Base-by-base conservation (phyloP, 1,284 basidiomycete species). In the Rhodotorula sp. region DNA sequence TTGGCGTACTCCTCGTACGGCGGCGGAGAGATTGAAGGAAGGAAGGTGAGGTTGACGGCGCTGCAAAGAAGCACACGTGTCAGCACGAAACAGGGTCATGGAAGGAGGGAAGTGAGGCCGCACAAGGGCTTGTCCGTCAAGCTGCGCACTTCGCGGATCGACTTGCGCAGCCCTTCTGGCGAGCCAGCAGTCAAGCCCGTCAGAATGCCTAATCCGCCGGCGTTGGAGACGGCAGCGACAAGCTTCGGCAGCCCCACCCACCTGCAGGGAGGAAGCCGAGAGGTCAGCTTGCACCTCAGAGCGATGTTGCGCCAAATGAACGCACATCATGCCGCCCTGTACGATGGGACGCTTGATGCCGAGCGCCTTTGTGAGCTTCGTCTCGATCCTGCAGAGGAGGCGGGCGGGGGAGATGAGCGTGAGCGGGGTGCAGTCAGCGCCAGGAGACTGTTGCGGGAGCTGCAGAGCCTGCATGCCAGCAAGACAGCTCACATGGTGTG, bases 41-140 rank as follows among this genome's bases (percentile, higher is more conserved):
- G 84, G 19, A 97, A 83, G 1, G 95, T 97, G 77, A 97, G 88
- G 81, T 97, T 97, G 71, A 97, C 94, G 42, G 91, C 95, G 62
- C 70, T 75, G 65, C n/a, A 16, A 7, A 16, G 0, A 9, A 14
- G 41, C 46, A 14, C 3, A 9, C 21, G 49, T n/a, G 44, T 17
- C 12, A 54, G 49, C 21, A 21, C 4, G 10, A 23, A 13, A 53
- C 8, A 34, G 50, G 13, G 7, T 21, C 23, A 41, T 34, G 34
- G 34, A 34, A 25, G 10, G 25, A 21, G 7, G 27, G 19, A 13
- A 14, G 27, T 8, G 27, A 44, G 7, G 9, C 67, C 77, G 56
- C 45, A 77, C 80, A 94, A 93, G 17, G 88, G 88, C 75, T 91
- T 91, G 62, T 84, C 82, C 0, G 90, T 92, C 61, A 89, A 81